Evolutionary conservation across 116 monocot genomes (phyloP).

Genomic region (Dioscorea cayenensis): DNA sequence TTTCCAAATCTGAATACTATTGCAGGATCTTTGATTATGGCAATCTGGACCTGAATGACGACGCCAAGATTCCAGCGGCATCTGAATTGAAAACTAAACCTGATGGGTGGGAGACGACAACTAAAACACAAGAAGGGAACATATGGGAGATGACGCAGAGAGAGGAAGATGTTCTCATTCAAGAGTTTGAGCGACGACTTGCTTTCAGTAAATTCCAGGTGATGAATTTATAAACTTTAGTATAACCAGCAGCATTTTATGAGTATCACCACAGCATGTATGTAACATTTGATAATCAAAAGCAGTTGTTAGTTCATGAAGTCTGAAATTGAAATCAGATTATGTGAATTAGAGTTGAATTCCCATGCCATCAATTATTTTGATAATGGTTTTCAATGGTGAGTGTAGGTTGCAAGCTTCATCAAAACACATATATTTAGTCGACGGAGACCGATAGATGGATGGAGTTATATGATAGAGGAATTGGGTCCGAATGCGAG

Average conservation of each 20-base stretch:
- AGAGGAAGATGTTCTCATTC: slow-evolving; percentile 92
- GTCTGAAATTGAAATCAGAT: no score
- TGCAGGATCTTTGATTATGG: slow-evolving; percentile 81
- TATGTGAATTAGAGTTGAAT: no score
- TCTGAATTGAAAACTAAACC: slow-evolving; percentile 73
- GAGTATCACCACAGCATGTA: no score
- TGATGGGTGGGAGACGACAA: slow-evolving; percentile 87
- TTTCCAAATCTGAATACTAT: neutral
- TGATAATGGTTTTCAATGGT: neutral
- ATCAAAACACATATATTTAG: slow-evolving; percentile 95
- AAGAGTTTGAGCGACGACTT: slow-evolving; percentile 90
- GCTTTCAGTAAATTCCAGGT: slow-evolving; percentile 97
- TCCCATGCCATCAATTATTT: neutral
- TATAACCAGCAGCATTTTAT: no score
- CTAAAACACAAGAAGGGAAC: slow-evolving; percentile 62
- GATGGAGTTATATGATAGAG: slow-evolving; percentile 99
- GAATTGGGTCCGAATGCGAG: slow-evolving; percentile 89
- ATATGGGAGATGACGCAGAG: slow-evolving; percentile 91
- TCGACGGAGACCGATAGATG: slow-evolving; percentile 81
- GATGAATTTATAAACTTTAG: no score
- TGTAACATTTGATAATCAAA: no score
- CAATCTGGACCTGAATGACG: slow-evolving; percentile 38
- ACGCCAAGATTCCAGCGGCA: slow-evolving; percentile 41
- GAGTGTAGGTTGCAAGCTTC: slow-evolving; percentile 85
- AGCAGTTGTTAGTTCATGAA: no score